Base-by-base conservation (phyloP, 2,329 filamentous ascomycete species). In the Fusarium cicatricum region DNA sequence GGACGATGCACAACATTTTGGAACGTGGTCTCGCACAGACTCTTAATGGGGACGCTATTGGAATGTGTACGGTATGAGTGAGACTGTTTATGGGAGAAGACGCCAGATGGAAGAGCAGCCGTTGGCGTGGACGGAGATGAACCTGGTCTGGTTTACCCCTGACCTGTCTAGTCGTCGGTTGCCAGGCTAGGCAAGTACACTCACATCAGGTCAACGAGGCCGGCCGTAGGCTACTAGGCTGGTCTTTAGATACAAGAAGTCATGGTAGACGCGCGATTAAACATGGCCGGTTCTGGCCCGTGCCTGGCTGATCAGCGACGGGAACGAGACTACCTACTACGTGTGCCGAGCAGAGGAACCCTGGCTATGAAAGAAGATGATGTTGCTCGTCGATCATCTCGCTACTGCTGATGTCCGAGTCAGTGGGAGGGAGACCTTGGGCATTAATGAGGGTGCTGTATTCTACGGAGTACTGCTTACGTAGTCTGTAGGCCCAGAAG, bases 1-100 rank as follows among this genome's bases (percentile, higher is more conserved):
- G 37, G 29, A 41, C 42, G 40, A 63, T 63, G 60, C 60, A 63
- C 60, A 64, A 63, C 60, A 63, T 63, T 12, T n/a, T 63, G 11
- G 23, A 49, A 44, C 43, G 45, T 34, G 26, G 19, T 34, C 41
- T 47, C 50, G 60, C 60, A 63, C 60, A 63, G 60, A 63, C 60
- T 45, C 49, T 60, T 60, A 53, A 56, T 28, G 43, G 32, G 19
- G 31, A 21, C 54, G 53, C 53, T 62, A 62, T 62, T 48, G 9
- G 9, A 4, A 26, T 26, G 23, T 3, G 23, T 10, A 10, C 23
- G 6, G 9, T 8, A 59, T 37, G 45, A 36, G 19, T 11, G 10
- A n/a, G 17, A 7, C 23, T 39, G 10, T 40, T 51, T 3, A 52
- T 45, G 42, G 46, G 44, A n/a, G 5, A 50, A 60, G 58, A 61